Conservation (phyloP, 2,329 filamentous ascomycete species). For the Colletotrichum costaricense region DNA sequence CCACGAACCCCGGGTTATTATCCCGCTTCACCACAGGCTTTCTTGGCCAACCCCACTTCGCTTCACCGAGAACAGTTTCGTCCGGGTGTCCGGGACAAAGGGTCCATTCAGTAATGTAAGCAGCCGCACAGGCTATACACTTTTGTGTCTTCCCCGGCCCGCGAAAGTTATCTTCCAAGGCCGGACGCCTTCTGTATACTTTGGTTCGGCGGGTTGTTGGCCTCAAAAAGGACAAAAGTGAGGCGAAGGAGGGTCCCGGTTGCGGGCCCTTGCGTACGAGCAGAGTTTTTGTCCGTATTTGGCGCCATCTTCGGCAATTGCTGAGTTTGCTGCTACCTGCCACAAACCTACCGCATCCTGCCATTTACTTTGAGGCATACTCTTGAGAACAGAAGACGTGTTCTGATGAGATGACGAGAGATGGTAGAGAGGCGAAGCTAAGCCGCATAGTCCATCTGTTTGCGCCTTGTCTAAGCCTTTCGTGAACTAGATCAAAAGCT, state of each 20-base stretch:
- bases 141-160: slow-evolving; percentile 8
- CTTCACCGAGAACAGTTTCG: slow-evolving; percentile 1
- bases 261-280: background rate
- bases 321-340: background rate
- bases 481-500: background rate
- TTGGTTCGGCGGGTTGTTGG: slow-evolving; percentile 5
- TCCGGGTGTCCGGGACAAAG: background rate
- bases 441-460: background rate
- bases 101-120: background rate
- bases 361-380: background rate
- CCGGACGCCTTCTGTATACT: slow-evolving; percentile 2
- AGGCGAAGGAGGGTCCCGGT: slow-evolving; percentile 2
- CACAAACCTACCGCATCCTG: background rate
- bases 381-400: background rate
- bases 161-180: slow-evolving; percentile 19
- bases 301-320: background rate
- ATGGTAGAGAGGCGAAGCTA: background rate
- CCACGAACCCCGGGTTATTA: slow-evolving; percentile 5
- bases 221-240: background rate
- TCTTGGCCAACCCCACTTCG: background rate
- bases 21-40: background rate
- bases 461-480: background rate
- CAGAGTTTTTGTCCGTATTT: background rate
- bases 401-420: background rate
- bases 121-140: background rate